These are phyloP conservation scores for Aspergillus homomorphus DNA, from an alignment of 495 filamentous ascomycete species.

Conservation along the genomic window DNA sequence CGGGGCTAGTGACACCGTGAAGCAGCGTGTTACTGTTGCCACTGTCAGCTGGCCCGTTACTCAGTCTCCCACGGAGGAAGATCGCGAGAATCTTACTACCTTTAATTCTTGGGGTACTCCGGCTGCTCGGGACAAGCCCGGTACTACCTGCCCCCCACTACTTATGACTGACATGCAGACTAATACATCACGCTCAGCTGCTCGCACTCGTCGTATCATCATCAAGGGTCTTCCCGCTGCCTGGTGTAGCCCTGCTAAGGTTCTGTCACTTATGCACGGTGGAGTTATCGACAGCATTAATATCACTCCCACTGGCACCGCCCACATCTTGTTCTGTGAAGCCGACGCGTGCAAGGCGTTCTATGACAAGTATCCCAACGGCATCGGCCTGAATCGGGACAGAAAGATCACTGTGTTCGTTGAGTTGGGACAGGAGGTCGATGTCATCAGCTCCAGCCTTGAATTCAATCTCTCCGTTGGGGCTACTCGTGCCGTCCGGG, in stretches of 20 bases:
- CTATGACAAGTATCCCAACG: constrained; percentile 42
- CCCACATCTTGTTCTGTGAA: constrained; percentile 42
- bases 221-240: constrained; percentile 36
- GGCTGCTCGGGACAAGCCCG: constrained; percentile 24
- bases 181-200: constrained; percentile 24
- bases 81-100: constrained; percentile 23
- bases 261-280: constrained; percentile 43
- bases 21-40: not conserved
- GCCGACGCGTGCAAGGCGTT: constrained; percentile 35
- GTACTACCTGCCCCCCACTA: constrained; percentile 12
- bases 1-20: not conserved
- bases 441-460: constrained; percentile 38
- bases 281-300: constrained; percentile 39
- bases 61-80: constrained; percentile 9
- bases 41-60: too few relatives aligned
- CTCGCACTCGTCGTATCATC: constrained; percentile 31
- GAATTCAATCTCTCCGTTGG: constrained; percentile 30
- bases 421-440: constrained; percentile 32
- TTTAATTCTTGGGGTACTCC: constrained; percentile 30
- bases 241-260: constrained; percentile 28
- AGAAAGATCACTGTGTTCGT: constrained; percentile 29
- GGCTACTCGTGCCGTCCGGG: constrained; percentile 40
- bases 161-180: not conserved
- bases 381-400: constrained; percentile 35
- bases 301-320: constrained; percentile 19